These are phyloP conservation scores for Clohesyomyces aquaticus DNA, from an alignment of 495 filamentous ascomycete species.

Conservation along the genomic window DNA sequence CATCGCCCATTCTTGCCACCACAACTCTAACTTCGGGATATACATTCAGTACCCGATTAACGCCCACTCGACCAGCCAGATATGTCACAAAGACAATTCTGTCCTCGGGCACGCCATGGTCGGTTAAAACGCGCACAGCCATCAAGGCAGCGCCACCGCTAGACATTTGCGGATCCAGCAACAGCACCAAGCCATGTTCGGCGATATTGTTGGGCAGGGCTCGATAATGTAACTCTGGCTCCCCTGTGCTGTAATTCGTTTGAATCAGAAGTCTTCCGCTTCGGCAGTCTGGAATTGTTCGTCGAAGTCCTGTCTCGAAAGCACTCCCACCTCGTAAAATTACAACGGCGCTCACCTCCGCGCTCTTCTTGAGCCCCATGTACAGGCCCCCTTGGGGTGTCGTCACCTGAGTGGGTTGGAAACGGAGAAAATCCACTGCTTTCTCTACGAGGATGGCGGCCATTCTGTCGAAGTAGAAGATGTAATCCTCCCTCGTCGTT, in stretches of 20 bases:
- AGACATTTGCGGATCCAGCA: constrained; percentile 92
- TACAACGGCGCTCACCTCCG: constrained; percentile 81
- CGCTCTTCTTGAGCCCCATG: constrained; percentile 66
- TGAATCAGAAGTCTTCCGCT: constrained; percentile 90
- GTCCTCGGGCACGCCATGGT: constrained; percentile 87
- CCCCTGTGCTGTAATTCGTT: constrained; percentile 77
- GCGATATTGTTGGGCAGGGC: constrained; percentile 71
- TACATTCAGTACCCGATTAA: constrained; percentile 81
- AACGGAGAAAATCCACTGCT: constrained; percentile 72
- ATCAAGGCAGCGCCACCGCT: constrained; percentile 92
- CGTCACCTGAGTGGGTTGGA: constrained; percentile 60
- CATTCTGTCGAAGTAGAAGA: constrained; percentile 94
- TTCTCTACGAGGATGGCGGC: constrained; percentile 81
- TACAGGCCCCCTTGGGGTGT: constrained; percentile 73
- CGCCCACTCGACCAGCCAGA: constrained; percentile 75
- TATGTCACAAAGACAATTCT: constrained; percentile 89
- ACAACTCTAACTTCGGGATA: constrained; percentile 85
- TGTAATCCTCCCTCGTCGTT: constrained; percentile 84
- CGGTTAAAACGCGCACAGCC: constrained; percentile 90
- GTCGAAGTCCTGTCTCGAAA: constrained; percentile 82
- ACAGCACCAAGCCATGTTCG: constrained; percentile 74
- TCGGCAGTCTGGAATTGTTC: constrained; percentile 88
- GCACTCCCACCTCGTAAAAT: constrained; percentile 84
- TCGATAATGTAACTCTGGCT: constrained; percentile 89
- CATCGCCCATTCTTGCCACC: constrained; percentile 75